Percentiles rank a stretch among this genome's conserved stretches.
phyloP scores from a whole-genome alignment of 208 protist species.

The Wallacemonas rigidus region DNA sequence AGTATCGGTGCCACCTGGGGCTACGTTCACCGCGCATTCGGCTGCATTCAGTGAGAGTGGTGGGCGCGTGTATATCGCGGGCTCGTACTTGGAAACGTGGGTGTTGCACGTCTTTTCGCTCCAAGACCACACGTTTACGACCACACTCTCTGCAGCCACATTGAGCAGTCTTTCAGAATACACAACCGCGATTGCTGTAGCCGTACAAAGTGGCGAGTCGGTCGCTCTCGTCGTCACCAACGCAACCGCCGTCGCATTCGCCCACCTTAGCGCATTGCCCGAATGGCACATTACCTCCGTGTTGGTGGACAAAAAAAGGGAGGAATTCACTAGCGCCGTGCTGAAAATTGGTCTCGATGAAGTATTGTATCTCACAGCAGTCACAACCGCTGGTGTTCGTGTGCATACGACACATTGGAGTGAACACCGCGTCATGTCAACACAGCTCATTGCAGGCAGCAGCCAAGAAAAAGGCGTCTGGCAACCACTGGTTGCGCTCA shows the following conservation, averaged over 20 bases:
- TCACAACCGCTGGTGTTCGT: slow-evolving; percentile 8
- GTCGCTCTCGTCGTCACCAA: slow-evolving; percentile 1
- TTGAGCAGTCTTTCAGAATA: background rate
- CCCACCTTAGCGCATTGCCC: background rate
- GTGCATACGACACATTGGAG: background rate
- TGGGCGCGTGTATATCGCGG: background rate
- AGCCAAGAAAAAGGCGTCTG: background rate
- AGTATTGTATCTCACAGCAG: slow-evolving; percentile 2
- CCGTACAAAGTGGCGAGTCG: background rate
- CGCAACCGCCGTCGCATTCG: slow-evolving; percentile 3
- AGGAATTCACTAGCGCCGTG: background rate
- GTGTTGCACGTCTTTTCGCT: background rate
- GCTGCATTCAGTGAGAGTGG: background rate
- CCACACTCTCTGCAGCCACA: background rate
- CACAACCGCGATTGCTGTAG: slow-evolving; percentile 1
- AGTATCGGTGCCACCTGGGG: background rate
- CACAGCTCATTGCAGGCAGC: slow-evolving; percentile 8
- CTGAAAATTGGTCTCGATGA: slow-evolving; percentile 4
- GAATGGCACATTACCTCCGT: background rate
- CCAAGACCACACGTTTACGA: background rate
- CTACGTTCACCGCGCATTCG: background rate
- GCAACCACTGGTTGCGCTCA: slow-evolving; percentile 1
- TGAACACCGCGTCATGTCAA: background rate
- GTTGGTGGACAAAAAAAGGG: background rate
- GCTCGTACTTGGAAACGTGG: background rate